Evolutionary conservation across 23 red algal species (phyloP).

Genomic region (Chondrus crispus): DNA sequence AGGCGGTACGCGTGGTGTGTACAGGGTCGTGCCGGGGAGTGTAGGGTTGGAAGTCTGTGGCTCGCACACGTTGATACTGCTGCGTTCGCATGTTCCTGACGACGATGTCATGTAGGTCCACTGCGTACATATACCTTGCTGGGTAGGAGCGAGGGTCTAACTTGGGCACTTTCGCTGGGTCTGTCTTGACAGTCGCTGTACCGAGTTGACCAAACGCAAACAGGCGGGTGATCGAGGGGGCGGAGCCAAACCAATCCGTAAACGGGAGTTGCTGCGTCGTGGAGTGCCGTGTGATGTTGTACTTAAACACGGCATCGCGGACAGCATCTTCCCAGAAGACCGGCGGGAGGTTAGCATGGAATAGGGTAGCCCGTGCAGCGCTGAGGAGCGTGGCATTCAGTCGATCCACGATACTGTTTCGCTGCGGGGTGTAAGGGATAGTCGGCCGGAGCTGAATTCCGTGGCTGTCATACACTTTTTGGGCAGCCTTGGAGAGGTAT

Average conservation of each 20-base stretch:
- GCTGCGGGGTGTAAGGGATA: neutral
- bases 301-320: neutral
- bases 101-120: neutral
- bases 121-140: neutral
- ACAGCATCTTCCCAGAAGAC: neutral
- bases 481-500: neutral
- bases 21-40: neutral
- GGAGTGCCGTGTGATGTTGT: neutral
- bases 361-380: neutral
- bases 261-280: neutral
- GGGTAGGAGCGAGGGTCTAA: neutral
- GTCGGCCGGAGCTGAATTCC: neutral
- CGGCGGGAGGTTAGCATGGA: neutral
- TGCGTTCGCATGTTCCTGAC: neutral
- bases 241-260: neutral
- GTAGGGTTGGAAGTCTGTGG: slow-evolving; percentile 23
- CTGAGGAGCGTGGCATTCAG: neutral
- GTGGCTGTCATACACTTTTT: neutral
- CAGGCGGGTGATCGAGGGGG: neutral
- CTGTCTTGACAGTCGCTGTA: neutral
- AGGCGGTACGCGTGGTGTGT: neutral
- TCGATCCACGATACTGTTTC: neutral
- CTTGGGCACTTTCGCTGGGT: neutral
- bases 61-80: neutral
- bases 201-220: neutral